These are phyloP conservation scores for Teratosphaeria epicoccoides DNA, from an alignment of 2,329 filamentous ascomycete genomes.

Conservation along the genomic window DNA sequence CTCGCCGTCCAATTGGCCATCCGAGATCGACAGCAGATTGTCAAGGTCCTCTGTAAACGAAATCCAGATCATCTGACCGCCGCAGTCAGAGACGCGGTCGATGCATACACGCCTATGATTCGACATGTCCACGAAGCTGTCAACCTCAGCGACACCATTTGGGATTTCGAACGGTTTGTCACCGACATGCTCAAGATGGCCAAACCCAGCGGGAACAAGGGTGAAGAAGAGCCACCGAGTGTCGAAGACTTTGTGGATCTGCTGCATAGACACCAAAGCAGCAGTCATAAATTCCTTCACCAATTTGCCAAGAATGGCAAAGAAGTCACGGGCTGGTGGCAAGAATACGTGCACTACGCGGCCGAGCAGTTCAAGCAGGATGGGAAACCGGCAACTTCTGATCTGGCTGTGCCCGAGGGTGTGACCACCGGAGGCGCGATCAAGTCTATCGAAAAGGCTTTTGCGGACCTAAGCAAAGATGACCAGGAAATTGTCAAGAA, in stretches of 20 bases:
- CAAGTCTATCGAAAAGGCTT: conserved; percentile 30
- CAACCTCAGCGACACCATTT: conserved; percentile 58
- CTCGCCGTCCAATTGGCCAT: conserved; percentile 60
- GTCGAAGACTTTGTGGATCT: conserved; percentile 64
- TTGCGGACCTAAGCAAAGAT: conserved; percentile 37
- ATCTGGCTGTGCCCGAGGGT: conserved; percentile 7
- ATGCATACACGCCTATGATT: conserved; percentile 65
- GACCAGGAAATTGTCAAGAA: conserved; percentile 38
- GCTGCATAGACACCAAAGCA: conserved; percentile 51
- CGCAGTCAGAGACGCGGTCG: conserved; percentile 52
- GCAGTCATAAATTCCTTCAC: conserved; percentile 61
- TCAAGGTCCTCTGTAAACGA: conserved; percentile 54
- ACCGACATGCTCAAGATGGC: conserved; percentile 56
- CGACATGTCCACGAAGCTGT: conserved; percentile 59
- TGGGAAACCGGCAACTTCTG: conserved; percentile 8
- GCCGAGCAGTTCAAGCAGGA: conserved; percentile 44
- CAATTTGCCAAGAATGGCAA: conserved; percentile 58
- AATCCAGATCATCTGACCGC: conserved; percentile 64
- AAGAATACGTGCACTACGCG: conserved; percentile 49
- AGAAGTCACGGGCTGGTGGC: conserved; percentile 51
- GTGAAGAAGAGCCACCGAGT: conserved; percentile 37
- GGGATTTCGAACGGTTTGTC: conserved; percentile 57
- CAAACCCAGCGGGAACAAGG: conserved; percentile 24
- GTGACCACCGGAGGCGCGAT: conserved; percentile 36
- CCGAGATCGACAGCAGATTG: conserved; percentile 62